These are phyloP conservation scores for Alternaria triticina DNA, from an alignment of 2,329 filamentous ascomycete genomes.

Conservation along the genomic window DNA sequence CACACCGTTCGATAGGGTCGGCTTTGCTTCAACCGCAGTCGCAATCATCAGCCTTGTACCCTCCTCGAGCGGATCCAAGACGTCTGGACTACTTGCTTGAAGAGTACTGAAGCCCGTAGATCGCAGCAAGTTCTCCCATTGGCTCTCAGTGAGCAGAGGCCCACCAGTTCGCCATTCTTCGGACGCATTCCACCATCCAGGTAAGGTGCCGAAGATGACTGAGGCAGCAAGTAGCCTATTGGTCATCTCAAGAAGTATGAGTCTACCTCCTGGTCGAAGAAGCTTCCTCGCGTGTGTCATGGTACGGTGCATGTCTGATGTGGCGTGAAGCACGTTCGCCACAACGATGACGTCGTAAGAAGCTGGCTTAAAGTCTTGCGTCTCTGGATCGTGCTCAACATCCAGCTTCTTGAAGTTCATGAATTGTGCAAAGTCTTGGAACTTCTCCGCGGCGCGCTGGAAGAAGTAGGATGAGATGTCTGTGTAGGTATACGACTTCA, in stretches of 20 bases:
- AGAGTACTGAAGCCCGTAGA: constrained; percentile 41
- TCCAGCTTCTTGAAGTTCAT: constrained; percentile 29
- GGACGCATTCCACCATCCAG: constrained; percentile 33
- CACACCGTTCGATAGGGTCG: constrained; percentile 4
- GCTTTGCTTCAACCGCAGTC: constrained; percentile 13
- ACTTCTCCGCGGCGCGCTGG: constrained; percentile 19
- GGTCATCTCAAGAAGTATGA: constrained; percentile 53
- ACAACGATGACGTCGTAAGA: constrained; percentile 37
- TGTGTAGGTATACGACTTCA: constrained; percentile 24
- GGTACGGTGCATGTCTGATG: constrained; percentile 23
- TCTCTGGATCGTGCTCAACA: constrained; percentile 23
- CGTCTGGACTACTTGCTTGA: constrained; percentile 18
- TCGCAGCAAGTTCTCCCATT: constrained; percentile 45
- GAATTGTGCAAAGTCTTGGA: constrained; percentile 11
- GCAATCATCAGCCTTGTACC: constrained; percentile 21
- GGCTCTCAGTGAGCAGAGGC: constrained; percentile 36
- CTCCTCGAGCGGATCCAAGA: constrained; percentile 16
- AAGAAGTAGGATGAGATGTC: constrained; percentile 29
- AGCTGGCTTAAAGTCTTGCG: constrained; percentile 24
- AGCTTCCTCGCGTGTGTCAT: constrained; percentile 32
- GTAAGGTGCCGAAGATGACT: constrained; percentile 30
- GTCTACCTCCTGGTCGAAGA: constrained; percentile 52
- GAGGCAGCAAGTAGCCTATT: constrained; percentile 15
- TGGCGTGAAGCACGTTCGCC: constrained; percentile 43
- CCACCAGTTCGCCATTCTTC: constrained; percentile 35